Evolutionary conservation across 2,329 filamentous ascomycete species (phyloP).

Genomic region (Talaromyces atroroseus): DNA sequence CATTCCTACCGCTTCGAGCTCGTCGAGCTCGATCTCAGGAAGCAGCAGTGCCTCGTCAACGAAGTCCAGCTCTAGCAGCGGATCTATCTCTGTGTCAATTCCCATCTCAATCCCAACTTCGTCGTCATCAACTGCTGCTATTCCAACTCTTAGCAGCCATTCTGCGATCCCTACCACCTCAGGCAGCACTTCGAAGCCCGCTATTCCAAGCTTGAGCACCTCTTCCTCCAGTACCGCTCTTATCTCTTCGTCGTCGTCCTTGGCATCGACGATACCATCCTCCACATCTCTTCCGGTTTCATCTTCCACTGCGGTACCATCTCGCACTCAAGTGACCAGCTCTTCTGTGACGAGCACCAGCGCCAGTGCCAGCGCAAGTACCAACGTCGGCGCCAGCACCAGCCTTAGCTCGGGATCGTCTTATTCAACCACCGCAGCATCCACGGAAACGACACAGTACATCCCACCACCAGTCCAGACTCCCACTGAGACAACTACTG

Average conservation of each 20-base stretch:
- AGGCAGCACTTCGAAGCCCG: neutral
- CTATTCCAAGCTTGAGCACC: neutral
- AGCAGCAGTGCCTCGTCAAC: neutral
- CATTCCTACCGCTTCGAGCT: neutral
- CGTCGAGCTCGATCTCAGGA: neutral
- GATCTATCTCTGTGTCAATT: slow-evolving; percentile 11
- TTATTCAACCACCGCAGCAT: slow-evolving; percentile 6
- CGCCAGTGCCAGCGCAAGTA: neutral
- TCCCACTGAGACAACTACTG: slow-evolving; percentile 20
- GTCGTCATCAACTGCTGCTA: slow-evolving; percentile 7
- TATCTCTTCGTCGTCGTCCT: slow-evolving; percentile 1
- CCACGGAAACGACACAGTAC: slow-evolving; percentile 14
- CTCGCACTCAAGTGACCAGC: slow-evolving; percentile 14
- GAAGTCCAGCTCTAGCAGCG: neutral
- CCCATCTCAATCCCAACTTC: slow-evolving; percentile 10
- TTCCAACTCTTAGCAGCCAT: slow-evolving; percentile 13
- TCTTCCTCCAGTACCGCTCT: neutral
- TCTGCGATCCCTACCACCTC: slow-evolving; percentile 9
- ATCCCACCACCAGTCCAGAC: slow-evolving; percentile 19
- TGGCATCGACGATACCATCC: neutral
- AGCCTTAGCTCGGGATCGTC: slow-evolving; percentile 56
- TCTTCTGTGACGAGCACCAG: neutral
- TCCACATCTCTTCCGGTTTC: neutral
- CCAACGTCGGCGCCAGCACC: slow-evolving; percentile 24
- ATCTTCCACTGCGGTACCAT: slow-evolving; percentile 2